These are phyloP conservation scores for Chaetothyriales sp. DNA, from an alignment of 2,329 filamentous ascomycete species.

Conservation along the genomic window DNA sequence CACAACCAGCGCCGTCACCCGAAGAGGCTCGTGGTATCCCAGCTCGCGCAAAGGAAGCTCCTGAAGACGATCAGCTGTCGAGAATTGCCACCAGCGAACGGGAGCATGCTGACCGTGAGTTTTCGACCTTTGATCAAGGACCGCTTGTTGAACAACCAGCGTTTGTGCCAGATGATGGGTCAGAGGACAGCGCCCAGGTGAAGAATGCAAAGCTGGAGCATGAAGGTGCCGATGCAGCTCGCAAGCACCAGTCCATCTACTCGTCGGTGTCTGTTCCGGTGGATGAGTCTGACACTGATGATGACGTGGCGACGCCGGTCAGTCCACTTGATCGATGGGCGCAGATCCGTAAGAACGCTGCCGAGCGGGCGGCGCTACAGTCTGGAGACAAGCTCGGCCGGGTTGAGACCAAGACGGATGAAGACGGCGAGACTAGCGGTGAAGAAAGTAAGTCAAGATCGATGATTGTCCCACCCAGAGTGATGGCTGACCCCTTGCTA, in stretches of 20 bases:
- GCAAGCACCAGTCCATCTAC: conserved; percentile 10
- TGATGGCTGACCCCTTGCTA: conserved; percentile 27
- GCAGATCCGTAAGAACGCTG: conserved; percentile 87
- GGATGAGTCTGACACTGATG: conserved; percentile 11
- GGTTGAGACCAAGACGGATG: conserved; percentile 46
- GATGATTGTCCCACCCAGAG: neutral
- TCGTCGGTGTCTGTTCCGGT: conserved; percentile 5
- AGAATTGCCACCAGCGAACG: conserved; percentile 40
- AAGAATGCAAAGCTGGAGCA: neutral
- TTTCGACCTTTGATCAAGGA: conserved; percentile 69
- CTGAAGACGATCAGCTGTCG: conserved; percentile 43
- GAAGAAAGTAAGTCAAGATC: conserved; percentile 64
- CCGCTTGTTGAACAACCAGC: conserved; percentile 76
- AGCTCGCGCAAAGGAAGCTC: conserved; percentile 31
- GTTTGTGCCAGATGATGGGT: conserved; percentile 50
- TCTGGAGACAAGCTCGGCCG: conserved; percentile 44
- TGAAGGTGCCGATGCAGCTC: conserved; percentile 9
- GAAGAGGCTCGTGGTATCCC: conserved; percentile 20
- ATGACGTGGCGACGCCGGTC: conserved; percentile 13
- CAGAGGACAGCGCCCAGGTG: conserved; percentile 11
- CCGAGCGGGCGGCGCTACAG: conserved; percentile 55
- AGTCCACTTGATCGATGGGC: conserved; percentile 69
- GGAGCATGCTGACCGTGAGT: conserved; percentile 33
- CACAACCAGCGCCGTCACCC: conserved; percentile 11
- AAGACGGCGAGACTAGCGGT: conserved; percentile 74